Evolutionary conservation across 495 filamentous ascomycete species (phyloP).

Genomic region (Lentithecium fluviatile): DNA sequence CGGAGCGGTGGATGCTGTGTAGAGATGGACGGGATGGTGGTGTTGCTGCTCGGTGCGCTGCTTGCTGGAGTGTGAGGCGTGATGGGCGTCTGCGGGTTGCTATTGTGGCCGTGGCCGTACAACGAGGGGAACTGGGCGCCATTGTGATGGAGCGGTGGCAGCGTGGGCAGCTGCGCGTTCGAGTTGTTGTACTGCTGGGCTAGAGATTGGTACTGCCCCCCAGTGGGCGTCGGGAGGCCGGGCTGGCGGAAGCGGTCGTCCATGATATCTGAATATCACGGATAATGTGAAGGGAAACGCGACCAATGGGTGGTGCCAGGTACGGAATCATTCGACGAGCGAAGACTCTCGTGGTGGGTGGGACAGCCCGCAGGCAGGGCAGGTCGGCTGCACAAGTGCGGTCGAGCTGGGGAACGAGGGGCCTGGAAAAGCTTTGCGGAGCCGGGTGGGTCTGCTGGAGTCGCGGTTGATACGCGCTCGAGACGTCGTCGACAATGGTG

Average conservation of each 20-base stretch:
- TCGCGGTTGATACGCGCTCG: slow-evolving; percentile 12
- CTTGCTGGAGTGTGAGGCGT: slow-evolving; percentile 27
- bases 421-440: slow-evolving; percentile 22
- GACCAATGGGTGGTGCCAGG: slow-evolving; percentile 16
- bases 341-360: slow-evolving; percentile 6
- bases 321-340: slow-evolving; percentile 29
- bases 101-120: slow-evolving; percentile 27
- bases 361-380: slow-evolving; percentile 9
- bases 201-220: slow-evolving; percentile 29
- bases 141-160: slow-evolving; percentile 30
- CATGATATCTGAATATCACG: slow-evolving; percentile 32
- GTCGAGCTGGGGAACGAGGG: slow-evolving; percentile 15
- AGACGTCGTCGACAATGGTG: slow-evolving; percentile 5
- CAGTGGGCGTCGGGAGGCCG: slow-evolving; percentile 22
- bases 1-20: slow-evolving; percentile 32
- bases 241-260: slow-evolving; percentile 35
- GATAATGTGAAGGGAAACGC: slow-evolving; percentile 16
- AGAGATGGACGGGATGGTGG: slow-evolving; percentile 25
- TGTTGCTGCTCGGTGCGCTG: slow-evolving; percentile 20
- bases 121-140: slow-evolving; percentile 20
- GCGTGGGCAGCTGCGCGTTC: slow-evolving; percentile 28
- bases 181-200: slow-evolving; percentile 27
- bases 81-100: slow-evolving; percentile 32
- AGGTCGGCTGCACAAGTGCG: slow-evolving; percentile 15
- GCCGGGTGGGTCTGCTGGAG: slow-evolving; percentile 25